phyloP scores from a whole-genome alignment of 2,329 filamentous ascomycete genomes.

The Neurospora sp. region DNA sequence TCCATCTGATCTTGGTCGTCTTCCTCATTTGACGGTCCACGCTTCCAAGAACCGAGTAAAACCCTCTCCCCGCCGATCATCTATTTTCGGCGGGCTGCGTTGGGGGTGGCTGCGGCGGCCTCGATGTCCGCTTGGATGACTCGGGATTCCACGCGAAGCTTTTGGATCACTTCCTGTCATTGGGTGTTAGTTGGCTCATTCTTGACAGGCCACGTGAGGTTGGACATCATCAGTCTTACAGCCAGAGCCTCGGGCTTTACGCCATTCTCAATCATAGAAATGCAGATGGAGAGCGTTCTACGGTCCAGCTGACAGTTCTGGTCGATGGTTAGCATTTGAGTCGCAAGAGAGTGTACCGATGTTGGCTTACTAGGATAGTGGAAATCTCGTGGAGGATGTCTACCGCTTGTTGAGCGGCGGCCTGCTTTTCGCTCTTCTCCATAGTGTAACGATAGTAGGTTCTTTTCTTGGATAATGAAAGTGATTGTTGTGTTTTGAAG shows the following conservation, averaged over 20 bases:
- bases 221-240: conserved; percentile 41
- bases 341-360: not conserved
- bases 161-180: conserved; percentile 40
- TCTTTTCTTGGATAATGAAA: conserved; percentile 15
- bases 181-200: not conserved
- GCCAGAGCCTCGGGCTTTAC: conserved; percentile 92
- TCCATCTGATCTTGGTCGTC: not conserved
- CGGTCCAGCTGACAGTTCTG: conserved; percentile 93
- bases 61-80: not conserved
- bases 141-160: conserved; percentile 47
- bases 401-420: conserved; percentile 71
- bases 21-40: not conserved
- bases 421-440: conserved; percentile 55
- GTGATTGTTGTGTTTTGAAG: not conserved
- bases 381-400: conserved; percentile 80
- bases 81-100: not conserved
- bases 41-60: not conserved
- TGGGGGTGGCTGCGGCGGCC: conserved; percentile 16
- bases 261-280: conserved; percentile 93
- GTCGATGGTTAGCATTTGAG: not conserved
- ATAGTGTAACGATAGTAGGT: not conserved
- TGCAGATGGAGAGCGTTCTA: conserved; percentile 84
- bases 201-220: not conserved
- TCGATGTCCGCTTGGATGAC: conserved; percentile 31
- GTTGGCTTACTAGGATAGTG: conserved; percentile 64